Percentiles rank a stretch among this genome's conserved stretches.
These are phyloP conservation scores for Graphiopsis chlorocephala DNA, from an alignment of 2,329 filamentous ascomycete species.

Conservation along the genomic window DNA sequence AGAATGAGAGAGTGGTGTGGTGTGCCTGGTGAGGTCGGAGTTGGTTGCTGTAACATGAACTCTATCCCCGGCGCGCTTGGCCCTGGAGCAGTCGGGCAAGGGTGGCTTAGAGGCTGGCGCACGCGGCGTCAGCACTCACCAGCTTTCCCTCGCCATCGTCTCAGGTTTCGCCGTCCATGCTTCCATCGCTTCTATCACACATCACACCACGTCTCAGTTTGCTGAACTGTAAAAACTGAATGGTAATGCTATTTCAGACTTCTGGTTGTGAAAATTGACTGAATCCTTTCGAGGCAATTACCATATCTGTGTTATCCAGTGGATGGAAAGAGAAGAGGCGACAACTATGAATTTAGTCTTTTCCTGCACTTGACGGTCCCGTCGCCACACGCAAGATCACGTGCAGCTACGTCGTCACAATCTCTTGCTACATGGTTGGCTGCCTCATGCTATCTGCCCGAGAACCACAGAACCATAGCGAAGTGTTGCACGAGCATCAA, in stretches of 20 bases:
- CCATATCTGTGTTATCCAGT: not conserved
- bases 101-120: not conserved
- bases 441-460: no score
- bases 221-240: no score
- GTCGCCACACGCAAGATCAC: no score
- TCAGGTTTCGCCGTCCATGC: not conserved
- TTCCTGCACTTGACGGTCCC: no score
- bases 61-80: conserved; percentile 1
- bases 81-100: not conserved
- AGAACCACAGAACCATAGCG: no score
- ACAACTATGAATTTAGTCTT: no score
- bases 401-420: no score
- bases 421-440: no score
- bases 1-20: not conserved
- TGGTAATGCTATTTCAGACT: not conserved
- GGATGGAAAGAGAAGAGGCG: not conserved
- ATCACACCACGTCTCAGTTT: not conserved
- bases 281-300: no score
- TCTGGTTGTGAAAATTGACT: not conserved
- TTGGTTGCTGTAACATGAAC: conserved; percentile 1
- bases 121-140: not conserved
- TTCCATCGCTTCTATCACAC: not conserved
- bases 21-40: not conserved
- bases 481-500: no score
- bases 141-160: not conserved